Conservation (phyloP, 1,284 basidiomycete species). For the Papiliotrema fonsecae region DNA sequence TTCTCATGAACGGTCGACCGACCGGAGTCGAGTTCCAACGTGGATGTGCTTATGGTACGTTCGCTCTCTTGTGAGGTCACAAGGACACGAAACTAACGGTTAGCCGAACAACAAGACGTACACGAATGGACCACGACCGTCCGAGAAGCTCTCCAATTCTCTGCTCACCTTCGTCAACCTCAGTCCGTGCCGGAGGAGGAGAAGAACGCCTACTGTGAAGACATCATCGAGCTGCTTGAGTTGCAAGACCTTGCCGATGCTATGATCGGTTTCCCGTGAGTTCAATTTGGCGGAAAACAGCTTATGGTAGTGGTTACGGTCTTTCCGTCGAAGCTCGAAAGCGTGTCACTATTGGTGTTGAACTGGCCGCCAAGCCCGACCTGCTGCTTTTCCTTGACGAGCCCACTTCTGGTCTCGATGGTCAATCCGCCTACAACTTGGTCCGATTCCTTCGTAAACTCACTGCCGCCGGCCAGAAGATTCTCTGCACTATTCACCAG, state of each 20-base stretch:
- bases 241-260: slow-evolving; percentile 53
- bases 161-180: slow-evolving; percentile 57
- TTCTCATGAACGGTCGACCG: slow-evolving; percentile 53
- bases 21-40: slow-evolving; percentile 51
- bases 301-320: slow-evolving; percentile 52
- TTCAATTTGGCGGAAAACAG: slow-evolving; percentile 39
- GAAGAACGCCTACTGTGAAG: slow-evolving; percentile 54
- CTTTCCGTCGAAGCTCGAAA: slow-evolving; percentile 55
- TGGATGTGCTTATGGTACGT: slow-evolving; percentile 53
- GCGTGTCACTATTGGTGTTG: slow-evolving; percentile 58
- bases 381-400: slow-evolving; percentile 56
- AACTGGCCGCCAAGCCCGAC: slow-evolving; percentile 58
- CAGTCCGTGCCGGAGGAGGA: slow-evolving; percentile 51
- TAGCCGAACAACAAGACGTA: slow-evolving; percentile 55
- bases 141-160: slow-evolving; percentile 57
- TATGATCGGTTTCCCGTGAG: slow-evolving; percentile 46
- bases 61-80: neutral
- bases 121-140: slow-evolving; percentile 75
- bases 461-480: slow-evolving; percentile 67
- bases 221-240: slow-evolving; percentile 54
- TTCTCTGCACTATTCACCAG: slow-evolving; percentile 48
- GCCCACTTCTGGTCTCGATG: slow-evolving; percentile 56
- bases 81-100: neutral
- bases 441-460: slow-evolving; percentile 45
- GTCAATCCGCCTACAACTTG: slow-evolving; percentile 57